Conservation (phyloP, 2,329 filamentous ascomycete genomes). For the Dactylellina parvicollis region DNA sequence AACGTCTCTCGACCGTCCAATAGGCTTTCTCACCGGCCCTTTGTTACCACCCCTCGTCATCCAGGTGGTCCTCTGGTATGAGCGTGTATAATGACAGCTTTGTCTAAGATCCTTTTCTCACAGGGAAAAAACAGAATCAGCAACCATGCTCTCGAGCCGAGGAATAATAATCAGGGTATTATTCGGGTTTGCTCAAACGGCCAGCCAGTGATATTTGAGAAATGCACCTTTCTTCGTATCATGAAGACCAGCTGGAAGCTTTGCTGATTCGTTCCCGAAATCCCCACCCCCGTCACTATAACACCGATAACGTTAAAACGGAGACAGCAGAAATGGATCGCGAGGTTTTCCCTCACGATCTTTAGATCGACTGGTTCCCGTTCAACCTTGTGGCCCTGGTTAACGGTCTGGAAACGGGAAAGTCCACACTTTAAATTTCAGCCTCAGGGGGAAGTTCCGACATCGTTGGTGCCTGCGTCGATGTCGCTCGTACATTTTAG, state of each 20-base stretch:
- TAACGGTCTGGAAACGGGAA: background rate
- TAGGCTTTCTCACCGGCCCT: slow-evolving; percentile 36
- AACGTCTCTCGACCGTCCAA: slow-evolving; percentile 17
- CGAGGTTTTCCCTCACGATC: background rate
- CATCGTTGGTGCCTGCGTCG: background rate
- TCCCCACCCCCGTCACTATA: background rate
- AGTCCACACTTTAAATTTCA: slow-evolving; percentile 32
- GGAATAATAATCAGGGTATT: background rate
- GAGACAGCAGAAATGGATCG: background rate
- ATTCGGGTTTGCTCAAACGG: background rate
- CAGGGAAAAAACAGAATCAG: background rate
- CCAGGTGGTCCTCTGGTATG: slow-evolving; percentile 3
- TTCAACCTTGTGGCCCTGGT: slow-evolving; percentile 16
- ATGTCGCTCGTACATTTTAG: background rate
- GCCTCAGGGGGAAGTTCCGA: slow-evolving; percentile 38
- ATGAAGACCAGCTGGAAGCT: slow-evolving; percentile 10
- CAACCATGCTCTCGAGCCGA: background rate
- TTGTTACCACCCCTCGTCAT: slow-evolving; percentile 7
- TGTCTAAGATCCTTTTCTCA: slow-evolving; percentile 36
- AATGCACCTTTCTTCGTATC: background rate
- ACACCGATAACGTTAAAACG: slow-evolving; percentile 29
- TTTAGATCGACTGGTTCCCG: slow-evolving; percentile 42
- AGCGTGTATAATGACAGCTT: slow-evolving; percentile 48
- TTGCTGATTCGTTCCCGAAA: slow-evolving; percentile 5
- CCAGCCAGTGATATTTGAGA: slow-evolving; percentile 15